phyloP scores from a whole-genome alignment of 768 basidiomycete genomes.

The Paxillus ammoniavirescens region DNA sequence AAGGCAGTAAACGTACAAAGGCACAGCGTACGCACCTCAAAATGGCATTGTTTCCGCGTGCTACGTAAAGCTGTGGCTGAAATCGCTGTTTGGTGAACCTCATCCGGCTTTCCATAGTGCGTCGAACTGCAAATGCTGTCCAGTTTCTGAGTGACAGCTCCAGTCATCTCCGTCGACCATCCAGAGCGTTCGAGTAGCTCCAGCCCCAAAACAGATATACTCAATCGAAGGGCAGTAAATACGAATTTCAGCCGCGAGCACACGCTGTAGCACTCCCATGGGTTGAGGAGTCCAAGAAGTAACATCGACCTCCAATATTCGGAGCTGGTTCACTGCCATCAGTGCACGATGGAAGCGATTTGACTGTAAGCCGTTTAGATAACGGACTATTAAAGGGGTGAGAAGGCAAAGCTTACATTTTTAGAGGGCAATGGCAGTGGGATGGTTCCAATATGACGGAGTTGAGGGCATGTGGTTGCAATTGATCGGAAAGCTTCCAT shows the following conservation, averaged over 20 bases:
- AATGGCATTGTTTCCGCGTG: slow-evolving; percentile 15
- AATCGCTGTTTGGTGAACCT: slow-evolving; percentile 12
- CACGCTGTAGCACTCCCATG: slow-evolving; percentile 31
- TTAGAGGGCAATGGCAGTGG: slow-evolving; percentile 30
- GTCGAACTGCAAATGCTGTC: slow-evolving; percentile 27
- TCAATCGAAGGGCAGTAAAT: slow-evolving; percentile 37
- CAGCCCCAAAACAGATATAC: slow-evolving; percentile 35
- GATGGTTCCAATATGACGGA: slow-evolving; percentile 40
- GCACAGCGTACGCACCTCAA: slow-evolving; percentile 22
- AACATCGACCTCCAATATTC: slow-evolving; percentile 37
- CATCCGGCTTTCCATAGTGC: slow-evolving; percentile 29
- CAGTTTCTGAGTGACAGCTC: slow-evolving; percentile 25
- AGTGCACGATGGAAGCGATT: slow-evolving; percentile 33
- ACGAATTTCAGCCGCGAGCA: slow-evolving; percentile 38
- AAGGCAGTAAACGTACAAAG: slow-evolving; percentile 22
- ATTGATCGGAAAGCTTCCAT: slow-evolving; percentile 31
- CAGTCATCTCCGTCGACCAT: slow-evolving; percentile 36
- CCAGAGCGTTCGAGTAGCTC: slow-evolving; percentile 29
- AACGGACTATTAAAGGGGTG: slow-evolving; percentile 11
- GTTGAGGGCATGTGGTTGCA: slow-evolving; percentile 31
- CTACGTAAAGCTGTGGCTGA: slow-evolving; percentile 26
- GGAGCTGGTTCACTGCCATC: slow-evolving; percentile 33
- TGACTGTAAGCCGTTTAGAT: slow-evolving; percentile 29
- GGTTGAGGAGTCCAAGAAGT: slow-evolving; percentile 34
- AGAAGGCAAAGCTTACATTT: slow-evolving; percentile 31